Base-by-base conservation (phyloP, 2,329 filamentous ascomycete species). In the Fusarium udum region DNA sequence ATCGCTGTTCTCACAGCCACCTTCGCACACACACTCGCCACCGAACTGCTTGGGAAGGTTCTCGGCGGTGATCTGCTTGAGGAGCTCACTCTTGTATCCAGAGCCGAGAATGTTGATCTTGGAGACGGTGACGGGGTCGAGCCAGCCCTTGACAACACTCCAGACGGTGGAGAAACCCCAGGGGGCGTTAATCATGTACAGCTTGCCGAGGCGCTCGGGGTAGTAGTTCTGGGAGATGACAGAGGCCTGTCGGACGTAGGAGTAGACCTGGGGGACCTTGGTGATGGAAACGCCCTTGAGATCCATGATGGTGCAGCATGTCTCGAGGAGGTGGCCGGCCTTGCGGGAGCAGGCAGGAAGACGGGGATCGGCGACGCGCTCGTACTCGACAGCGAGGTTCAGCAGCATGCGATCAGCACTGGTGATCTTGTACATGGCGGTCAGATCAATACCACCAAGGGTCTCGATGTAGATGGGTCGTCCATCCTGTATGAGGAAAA, bases 151-250 rank as follows among this genome's bases (percentile, higher is more conserved):
- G 84, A 98, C 90, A 65, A 97, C 88, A 81, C 85, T 88, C 89
- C 96, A 99, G 72, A 95, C 93, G 76, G 89, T 89, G 71, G 92
- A 92, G 88, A 98, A 98, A 32, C 95, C 95, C 95, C 95, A 98
- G 26, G 95, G 95, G 7, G 95, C 94, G 85, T 99, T 99, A 91
- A 99, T 98, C 78, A 99, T 86, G 88, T 97, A 99, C 81, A 99
- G 89, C 85, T 95, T 95, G 80, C 96, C 96, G 67, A 99, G 88
- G 67, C 96, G 93, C 88, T 99, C 96, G 13, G 96, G 96, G 86
- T 99, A 99, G 90, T 98, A 97, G 89, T 98, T 97, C 85, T 98
- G 96, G 74, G 94, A 97, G 85, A 99, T 93, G 82, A 87, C 91
- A 39, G 94, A 96, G 51, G 94, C 95, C 81, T 92, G 90, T 79